Evolutionary conservation across 495 filamentous ascomycete genomes (phyloP).

Genomic region (Cetradonia linearis): DNA sequence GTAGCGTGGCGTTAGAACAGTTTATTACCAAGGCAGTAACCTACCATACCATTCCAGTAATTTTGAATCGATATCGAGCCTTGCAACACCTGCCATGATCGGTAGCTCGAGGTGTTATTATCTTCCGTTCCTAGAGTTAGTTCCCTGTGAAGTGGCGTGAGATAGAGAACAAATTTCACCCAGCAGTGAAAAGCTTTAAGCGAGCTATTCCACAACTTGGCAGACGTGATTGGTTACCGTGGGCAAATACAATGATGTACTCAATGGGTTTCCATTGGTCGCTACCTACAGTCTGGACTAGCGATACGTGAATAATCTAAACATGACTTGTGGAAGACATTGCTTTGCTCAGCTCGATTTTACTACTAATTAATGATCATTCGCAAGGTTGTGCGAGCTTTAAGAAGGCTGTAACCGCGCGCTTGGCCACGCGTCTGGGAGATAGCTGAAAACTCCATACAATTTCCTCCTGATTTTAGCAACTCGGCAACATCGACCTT

Average conservation of each 20-base stretch:
- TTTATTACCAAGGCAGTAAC: neutral
- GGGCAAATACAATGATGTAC: constrained; percentile 2
- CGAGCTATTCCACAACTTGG: neutral
- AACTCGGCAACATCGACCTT: neutral
- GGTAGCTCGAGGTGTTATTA: neutral
- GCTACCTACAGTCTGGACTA: constrained; percentile 7
- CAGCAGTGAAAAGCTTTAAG: neutral
- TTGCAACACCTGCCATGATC: neutral
- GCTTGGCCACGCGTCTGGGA: neutral
- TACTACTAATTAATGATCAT: neutral
- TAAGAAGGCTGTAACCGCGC: constrained; percentile 4
- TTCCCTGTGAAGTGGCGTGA: neutral
- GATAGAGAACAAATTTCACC: no score
- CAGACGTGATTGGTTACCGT: neutral
- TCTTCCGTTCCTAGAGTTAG: neutral
- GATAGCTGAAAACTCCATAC: neutral
- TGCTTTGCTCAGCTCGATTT: neutral
- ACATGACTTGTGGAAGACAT: neutral
- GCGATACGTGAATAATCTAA: neutral
- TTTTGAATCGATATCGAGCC: neutral
- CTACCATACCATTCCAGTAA: constrained; percentile 12
- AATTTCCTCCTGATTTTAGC: neutral
- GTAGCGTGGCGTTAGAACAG: neutral
- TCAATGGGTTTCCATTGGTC: constrained; percentile 7
- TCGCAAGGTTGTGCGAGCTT: neutral